Evolutionary conservation across 441 rosid species (phyloP).

Genomic region (Brassica balearica): DNA sequence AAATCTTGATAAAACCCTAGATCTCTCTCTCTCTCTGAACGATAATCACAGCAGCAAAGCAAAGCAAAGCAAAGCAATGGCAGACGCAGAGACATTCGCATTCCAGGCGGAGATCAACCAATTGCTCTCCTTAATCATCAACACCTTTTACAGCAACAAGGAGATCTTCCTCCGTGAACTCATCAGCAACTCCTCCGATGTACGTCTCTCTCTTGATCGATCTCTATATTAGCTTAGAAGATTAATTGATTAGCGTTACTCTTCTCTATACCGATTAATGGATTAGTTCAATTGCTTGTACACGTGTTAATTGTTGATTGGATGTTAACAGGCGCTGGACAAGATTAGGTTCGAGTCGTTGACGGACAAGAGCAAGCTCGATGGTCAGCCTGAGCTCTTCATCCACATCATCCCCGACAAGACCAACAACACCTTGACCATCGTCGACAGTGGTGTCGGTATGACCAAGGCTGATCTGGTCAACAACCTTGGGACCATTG

Average conservation of each 20-base stretch:
- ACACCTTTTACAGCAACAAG: not conserved
- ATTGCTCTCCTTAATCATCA: too few relatives aligned
- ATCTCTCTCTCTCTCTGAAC: too few relatives aligned
- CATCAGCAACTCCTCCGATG: not conserved
- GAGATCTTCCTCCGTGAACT: not conserved
- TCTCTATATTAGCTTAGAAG: not conserved
- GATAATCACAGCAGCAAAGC: too few relatives aligned
- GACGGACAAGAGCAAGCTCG: not conserved
- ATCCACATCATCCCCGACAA: not conserved
- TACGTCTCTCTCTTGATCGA: not conserved
- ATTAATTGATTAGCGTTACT: too few relatives aligned
- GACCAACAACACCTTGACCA: slow-evolving; percentile 6
- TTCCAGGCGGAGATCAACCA: too few relatives aligned
- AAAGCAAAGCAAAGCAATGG: too few relatives aligned
- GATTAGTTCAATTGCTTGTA: too few relatives aligned
- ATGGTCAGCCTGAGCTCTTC: slow-evolving; percentile 1
- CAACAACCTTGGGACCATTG: not conserved
- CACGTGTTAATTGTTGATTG: not conserved
- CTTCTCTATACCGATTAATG: too few relatives aligned
- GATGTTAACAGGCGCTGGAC: not conserved
- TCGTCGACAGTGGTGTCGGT: not conserved
- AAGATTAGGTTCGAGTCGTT: not conserved
- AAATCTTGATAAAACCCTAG: too few relatives aligned
- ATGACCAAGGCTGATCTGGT: not conserved
- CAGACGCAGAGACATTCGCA: too few relatives aligned